A percentile compares a stretch with the other conserved stretches of the same genome.
These are phyloP conservation scores for Populus simonii DNA, from an alignment of 345 rosid species.

Conservation along the genomic window DNA sequence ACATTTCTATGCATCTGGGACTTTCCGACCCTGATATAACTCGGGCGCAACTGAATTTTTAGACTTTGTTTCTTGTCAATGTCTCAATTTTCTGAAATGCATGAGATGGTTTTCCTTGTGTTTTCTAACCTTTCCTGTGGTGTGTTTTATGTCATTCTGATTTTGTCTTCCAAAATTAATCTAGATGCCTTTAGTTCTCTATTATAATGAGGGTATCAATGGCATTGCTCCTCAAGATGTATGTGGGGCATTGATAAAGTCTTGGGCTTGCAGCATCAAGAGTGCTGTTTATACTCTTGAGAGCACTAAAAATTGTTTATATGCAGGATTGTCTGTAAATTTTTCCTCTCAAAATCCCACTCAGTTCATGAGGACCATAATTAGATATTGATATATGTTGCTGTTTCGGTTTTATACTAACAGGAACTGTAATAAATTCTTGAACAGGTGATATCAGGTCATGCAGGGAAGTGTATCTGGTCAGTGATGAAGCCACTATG, in stretches of 20 bases:
- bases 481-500: slow-evolving; percentile 24
- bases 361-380: not conserved
- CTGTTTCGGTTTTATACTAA: not conserved
- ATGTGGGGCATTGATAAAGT: not conserved
- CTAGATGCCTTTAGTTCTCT: not conserved
- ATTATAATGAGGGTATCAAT: not conserved
- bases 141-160: not conserved
- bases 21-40: not conserved
- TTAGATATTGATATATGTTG: not conserved
- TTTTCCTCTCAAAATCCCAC: not conserved
- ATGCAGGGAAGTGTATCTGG: slow-evolving; percentile 43
- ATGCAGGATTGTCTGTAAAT: not conserved
- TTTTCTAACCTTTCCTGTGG: not conserved
- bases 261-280: not conserved
- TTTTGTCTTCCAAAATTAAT: not conserved
- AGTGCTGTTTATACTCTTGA: not conserved
- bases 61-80: not conserved
- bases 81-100: not conserved
- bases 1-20: not conserved
- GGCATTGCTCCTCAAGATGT: not conserved
- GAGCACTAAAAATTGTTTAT: not conserved
- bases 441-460: slow-evolving; percentile 37
- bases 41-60: not conserved
- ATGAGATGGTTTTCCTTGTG: not conserved
- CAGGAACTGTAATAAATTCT: not conserved